Evolutionary conservation across 2,329 filamentous ascomycete genomes (phyloP), one percentile per base, ranked within the genome.

Genomic region (Cercospora sp.): DNA sequence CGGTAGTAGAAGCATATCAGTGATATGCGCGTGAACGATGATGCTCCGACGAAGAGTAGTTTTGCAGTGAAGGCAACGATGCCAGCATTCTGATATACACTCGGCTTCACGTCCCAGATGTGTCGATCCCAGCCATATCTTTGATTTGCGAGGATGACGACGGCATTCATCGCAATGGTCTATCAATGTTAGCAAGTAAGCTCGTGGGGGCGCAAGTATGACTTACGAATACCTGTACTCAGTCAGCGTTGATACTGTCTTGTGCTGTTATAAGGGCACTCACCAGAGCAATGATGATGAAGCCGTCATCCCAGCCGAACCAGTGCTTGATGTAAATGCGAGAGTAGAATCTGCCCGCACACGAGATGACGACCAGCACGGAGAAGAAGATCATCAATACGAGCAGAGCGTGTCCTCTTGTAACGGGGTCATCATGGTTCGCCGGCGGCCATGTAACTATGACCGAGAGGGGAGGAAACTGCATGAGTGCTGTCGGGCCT

Each of bases 1-100:
- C 82, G 78, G 63, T 82, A 83, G 69, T 83, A 84, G 71, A 84
- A 82, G 70, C 75, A 80, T 36, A 83, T 79, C 8, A 84, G 74
- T 0, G 80, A 82, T 16, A 82, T 74, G 16, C 82, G 75, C 0
- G 81, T 83, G 66, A 82, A 83, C 0, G 79, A 80, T 0, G 81
- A 76, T 1, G 81, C 81, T 12, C 78, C 72, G 1, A 77, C 78
- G 69, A 83, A 84, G 4, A 81, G 72, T 6, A 81, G 62, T 69
- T 84, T 83, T 3, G 81, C 77, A 1, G 75, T 73, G 72, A 83
- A 79, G 3, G 80, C 82, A 13, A 82, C 77, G 64, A 82, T 80
- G 23, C 73, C 71, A 5, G 77, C 76, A 28, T 60, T 63, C 65
- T 73, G 65, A 5, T 75, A 72, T 67, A 67, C 66, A 12, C 64